Evolutionary conservation across 1,284 basidiomycete genomes (phyloP).

Genomic region (Mrakiaceae sp.): DNA sequence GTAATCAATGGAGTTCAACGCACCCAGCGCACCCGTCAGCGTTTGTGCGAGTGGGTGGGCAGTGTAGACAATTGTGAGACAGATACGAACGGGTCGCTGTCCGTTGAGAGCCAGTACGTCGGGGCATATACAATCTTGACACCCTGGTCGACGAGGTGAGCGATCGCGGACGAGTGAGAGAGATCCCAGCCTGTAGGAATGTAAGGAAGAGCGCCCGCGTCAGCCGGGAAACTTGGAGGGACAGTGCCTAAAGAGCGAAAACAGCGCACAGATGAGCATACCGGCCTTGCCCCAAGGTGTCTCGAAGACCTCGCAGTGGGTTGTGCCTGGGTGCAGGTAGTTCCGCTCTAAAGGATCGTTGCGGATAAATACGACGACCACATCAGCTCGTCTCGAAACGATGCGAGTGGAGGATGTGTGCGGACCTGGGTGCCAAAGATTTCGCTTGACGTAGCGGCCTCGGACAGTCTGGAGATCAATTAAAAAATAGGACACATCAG

Average conservation of each 20-base stretch:
- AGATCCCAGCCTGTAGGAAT: constrained; percentile 31
- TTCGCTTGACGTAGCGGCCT: constrained; percentile 30
- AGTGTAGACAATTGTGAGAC: background rate
- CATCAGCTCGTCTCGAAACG: constrained; percentile 23
- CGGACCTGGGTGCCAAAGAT: constrained; percentile 31
- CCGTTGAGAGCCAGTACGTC: constrained; percentile 33
- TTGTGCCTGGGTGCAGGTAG: constrained; percentile 29
- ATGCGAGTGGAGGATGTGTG: too few relatives aligned
- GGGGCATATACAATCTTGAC: constrained; percentile 33
- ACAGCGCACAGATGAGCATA: constrained; percentile 29
- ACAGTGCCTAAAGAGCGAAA: background rate
- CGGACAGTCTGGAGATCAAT: constrained; percentile 26
- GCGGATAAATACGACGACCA: background rate
- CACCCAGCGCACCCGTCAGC: background rate
- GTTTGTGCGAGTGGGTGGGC: background rate
- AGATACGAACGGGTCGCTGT: constrained; percentile 31
- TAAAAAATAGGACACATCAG: constrained; percentile 22
- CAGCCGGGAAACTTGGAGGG: background rate
- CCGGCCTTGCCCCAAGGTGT: constrained; percentile 33
- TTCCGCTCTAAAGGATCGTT: constrained; percentile 10
- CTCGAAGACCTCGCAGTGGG: constrained; percentile 27
- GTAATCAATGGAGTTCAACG: background rate
- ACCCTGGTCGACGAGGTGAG: constrained; percentile 27
- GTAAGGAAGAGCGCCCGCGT: background rate
- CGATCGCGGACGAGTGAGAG: constrained; percentile 29